Conservation (phyloP, 2,329 filamentous ascomycete species). For the Leptographium procerum region DNA sequence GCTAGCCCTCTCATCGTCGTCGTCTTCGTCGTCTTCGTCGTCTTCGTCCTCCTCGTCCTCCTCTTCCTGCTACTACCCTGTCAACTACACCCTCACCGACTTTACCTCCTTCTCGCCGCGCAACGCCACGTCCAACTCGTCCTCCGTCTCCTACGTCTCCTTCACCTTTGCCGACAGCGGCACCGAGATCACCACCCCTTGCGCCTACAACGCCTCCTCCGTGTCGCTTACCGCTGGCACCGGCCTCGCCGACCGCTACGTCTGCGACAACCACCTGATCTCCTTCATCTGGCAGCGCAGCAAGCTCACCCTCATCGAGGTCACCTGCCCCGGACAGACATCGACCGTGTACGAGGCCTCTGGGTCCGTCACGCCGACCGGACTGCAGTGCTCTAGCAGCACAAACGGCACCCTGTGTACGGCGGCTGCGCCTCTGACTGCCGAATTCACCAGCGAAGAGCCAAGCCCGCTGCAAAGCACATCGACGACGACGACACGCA, state of each 20-base stretch:
- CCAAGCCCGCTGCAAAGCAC: constrained; percentile 8
- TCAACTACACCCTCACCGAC: constrained; percentile 1
- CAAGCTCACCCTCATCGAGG: constrained; percentile 32
- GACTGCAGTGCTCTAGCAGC: constrained; percentile 6
- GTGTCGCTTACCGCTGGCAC: constrained; percentile 18
- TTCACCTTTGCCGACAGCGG: constrained; percentile 30
- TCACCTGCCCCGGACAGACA: constrained; percentile 24
- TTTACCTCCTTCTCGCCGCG: not conserved
- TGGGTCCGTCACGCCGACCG: constrained; percentile 4
- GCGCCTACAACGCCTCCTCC: constrained; percentile 32
- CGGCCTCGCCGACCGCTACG: constrained; percentile 24
- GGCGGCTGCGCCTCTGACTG: not conserved
- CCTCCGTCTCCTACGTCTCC: constrained; percentile 19
- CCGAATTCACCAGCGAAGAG: constrained; percentile 13
- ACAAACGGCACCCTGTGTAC: constrained; percentile 6
- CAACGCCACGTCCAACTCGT: constrained; percentile 17
- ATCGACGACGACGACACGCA: not conserved
- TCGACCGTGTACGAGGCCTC: constrained; percentile 10
- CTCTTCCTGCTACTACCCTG: constrained; percentile 8
- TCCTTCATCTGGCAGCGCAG: constrained; percentile 31
- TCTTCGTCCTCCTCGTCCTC: not conserved
- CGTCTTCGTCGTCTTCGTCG: not conserved
- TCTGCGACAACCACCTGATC: constrained; percentile 29
- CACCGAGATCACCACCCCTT: constrained; percentile 29
- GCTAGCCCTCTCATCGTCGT: not conserved